Evolutionary conservation across 2,329 filamentous ascomycete genomes (phyloP), one percentile per base, ranked within the genome.

Genomic region (Xylariaceae sp.): DNA sequence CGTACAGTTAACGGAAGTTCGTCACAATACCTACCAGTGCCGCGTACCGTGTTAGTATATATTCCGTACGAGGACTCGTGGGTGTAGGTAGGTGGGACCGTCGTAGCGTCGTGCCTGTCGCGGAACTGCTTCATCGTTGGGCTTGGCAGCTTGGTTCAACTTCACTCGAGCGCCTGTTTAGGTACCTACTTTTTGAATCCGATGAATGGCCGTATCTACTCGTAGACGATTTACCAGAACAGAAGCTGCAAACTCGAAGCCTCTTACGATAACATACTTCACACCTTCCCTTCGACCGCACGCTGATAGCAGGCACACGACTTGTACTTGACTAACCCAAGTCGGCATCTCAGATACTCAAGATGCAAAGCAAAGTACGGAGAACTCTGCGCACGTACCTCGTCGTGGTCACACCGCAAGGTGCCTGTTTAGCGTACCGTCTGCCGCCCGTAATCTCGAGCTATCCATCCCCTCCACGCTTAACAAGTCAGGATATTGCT

Each of bases 91-190:
- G 37, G 8, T 10, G 37, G 37, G 3, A 42, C 37, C 37, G 37
- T 42, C 37, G 37, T 42, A 42, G 37, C 37, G 37, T 61, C 37
- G 37, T 61, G 52, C 57, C 60, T 64, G 57, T 64, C 62, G 59
- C 60, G 9, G 59, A 62, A 56, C 57, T 58, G 62, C 59, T 56
- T 60, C 55, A 51, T 52, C 58, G 55, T 45, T 58, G 18, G 39
- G 50, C 53, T 60, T 62, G 60, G 59, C 56, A 30, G 51, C 61
- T 61, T 57, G 55, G 55, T 51, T 54, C 13, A 35, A 18, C 50
- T 55, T 37, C 8, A 13, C 2, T 9, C 13, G 37, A 42, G 15
- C 15, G 10, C 15, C 17, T 18, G 1, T 47, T 47, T 47, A 10
- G 44, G n/a, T n/a, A n/a, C 44, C 11, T 42, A 39, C 37, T 42